These are phyloP conservation scores for Clavariopsis aquatica DNA, from an alignment of 495 filamentous ascomycete genomes.

Conservation along the genomic window DNA sequence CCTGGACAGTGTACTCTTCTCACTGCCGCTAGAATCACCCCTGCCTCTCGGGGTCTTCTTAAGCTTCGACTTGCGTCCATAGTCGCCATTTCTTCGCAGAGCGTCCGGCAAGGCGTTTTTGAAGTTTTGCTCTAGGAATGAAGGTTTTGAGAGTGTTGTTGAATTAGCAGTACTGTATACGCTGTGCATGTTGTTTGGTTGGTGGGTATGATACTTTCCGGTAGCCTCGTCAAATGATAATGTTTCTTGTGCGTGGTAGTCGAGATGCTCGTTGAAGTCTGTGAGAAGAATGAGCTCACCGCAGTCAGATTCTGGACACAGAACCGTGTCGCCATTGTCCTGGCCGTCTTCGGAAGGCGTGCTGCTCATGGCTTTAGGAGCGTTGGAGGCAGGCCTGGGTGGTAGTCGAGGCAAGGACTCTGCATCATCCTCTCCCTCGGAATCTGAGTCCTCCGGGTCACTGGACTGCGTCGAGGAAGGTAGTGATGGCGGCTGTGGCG, in stretches of 20 bases:
- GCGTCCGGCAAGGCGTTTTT: conserved; percentile 16
- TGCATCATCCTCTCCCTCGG: neutral
- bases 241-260: conserved; percentile 68
- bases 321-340: conserved; percentile 57
- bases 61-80: conserved; percentile 21
- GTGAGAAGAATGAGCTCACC: conserved; percentile 63
- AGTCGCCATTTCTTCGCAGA: conserved; percentile 14
- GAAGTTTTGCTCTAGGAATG: conserved; percentile 39
- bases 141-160: conserved; percentile 19
- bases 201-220: conserved; percentile 31
- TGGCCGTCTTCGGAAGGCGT: conserved; percentile 41
- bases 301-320: conserved; percentile 72
- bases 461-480: conserved; percentile 20
- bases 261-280: conserved; percentile 70
- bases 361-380: conserved; percentile 10
- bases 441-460: neutral
- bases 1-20: conserved; percentile 31
- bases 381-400: neutral
- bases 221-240: conserved; percentile 53
- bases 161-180: conserved; percentile 2
- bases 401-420: neutral
- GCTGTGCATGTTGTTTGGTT: conserved; percentile 21
- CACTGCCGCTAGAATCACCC: conserved; percentile 21
- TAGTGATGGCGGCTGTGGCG: conserved; percentile 17
- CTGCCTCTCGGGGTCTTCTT: conserved; percentile 22